phyloP scores from a whole-genome alignment of 2,329 filamentous ascomycete genomes.

The Dothistroma pini region DNA sequence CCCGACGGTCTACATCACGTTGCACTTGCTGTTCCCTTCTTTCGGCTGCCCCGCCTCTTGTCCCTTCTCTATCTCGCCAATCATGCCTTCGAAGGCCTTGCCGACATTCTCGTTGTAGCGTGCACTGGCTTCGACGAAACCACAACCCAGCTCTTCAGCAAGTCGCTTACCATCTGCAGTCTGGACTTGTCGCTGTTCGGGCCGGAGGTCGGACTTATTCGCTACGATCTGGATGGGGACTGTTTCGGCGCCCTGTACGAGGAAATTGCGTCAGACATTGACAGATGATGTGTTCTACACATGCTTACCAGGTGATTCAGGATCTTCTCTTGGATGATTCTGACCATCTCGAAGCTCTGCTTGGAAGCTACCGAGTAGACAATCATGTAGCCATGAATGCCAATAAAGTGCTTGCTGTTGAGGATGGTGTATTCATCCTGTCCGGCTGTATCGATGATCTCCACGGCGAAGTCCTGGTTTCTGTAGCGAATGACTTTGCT shows the following conservation, averaged over 20 bases:
- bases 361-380: conserved; percentile 96
- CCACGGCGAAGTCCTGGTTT: conserved; percentile 87
- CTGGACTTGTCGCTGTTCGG: conserved; percentile 88
- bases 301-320: conserved; percentile 80
- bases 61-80: conserved; percentile 85
- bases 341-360: conserved; percentile 95
- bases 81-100: conserved; percentile 90
- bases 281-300: neutral
- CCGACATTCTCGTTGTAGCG: conserved; percentile 91
- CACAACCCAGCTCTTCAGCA: conserved; percentile 82
- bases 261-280: neutral
- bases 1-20: conserved; percentile 64
- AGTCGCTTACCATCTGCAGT: conserved; percentile 80
- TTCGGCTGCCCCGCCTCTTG: conserved; percentile 85
- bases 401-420: conserved; percentile 98
- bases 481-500: conserved; percentile 92
- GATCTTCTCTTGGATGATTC: conserved; percentile 95
- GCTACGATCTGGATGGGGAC: conserved; percentile 93
- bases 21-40: conserved; percentile 74
- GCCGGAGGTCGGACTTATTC: conserved; percentile 92
- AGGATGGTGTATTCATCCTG: conserved; percentile 98
- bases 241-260: conserved; percentile 73
- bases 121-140: conserved; percentile 91
- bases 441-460: conserved; percentile 97
- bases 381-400: conserved; percentile 97